Conservation (phyloP, 441 rosid genomes). For the Aleurites moluccanus region DNA sequence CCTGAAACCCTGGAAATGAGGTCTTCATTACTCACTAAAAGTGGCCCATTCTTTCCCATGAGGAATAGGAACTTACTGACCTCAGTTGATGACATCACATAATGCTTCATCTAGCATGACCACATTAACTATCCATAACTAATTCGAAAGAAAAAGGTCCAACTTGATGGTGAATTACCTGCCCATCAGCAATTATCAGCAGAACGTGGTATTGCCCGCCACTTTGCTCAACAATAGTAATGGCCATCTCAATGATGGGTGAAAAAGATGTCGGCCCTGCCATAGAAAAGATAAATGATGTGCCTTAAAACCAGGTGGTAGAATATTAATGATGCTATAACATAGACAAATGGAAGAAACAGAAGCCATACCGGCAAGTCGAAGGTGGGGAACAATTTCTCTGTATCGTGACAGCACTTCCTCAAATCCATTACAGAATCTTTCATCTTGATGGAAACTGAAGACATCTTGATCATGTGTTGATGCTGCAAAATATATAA, state of each 20-base stretch:
- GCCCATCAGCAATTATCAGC: slow-evolving; percentile 94
- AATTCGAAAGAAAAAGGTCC: slow-evolving; percentile 9
- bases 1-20: background rate
- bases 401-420: slow-evolving; percentile 64
- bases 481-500: slow-evolving; percentile 47
- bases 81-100: background rate
- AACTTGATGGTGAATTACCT: slow-evolving; percentile 41
- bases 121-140: background rate
- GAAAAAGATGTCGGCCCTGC: slow-evolving; percentile 97
- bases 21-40: background rate
- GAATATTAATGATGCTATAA: background rate
- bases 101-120: background rate
- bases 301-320: slow-evolving; percentile 7
- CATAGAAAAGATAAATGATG: slow-evolving; percentile 11
- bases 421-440: slow-evolving; percentile 75
- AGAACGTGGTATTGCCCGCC: slow-evolving; percentile 96
- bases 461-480: slow-evolving; percentile 91
- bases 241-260: slow-evolving; percentile 86
- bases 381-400: slow-evolving; percentile 70
- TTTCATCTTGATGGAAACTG: slow-evolving; percentile 60
- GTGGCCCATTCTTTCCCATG: background rate
- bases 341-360: slow-evolving; percentile 1
- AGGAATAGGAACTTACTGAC: background rate
- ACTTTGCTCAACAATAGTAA: slow-evolving; percentile 86
- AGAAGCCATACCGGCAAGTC: slow-evolving; percentile 62